Evolutionary conservation across 176 grass and related monocot species (phyloP).

Genomic region (Lolium perenne): DNA sequence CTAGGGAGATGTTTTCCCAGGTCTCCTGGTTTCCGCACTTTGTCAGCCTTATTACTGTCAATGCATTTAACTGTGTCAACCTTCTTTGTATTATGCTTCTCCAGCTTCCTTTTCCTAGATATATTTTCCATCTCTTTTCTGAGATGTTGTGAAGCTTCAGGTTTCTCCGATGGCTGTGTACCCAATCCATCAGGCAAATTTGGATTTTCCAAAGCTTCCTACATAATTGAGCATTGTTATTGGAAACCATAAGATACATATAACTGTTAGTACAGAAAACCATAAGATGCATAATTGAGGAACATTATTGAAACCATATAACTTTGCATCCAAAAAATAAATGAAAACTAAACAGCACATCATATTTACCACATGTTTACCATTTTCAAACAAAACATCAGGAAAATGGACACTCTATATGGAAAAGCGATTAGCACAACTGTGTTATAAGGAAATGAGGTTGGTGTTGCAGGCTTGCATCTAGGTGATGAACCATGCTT

Average conservation of each 20-base stretch:
- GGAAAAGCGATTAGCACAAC: not conserved
- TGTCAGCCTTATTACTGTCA: conserved; percentile 29
- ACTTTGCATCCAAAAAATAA: not conserved
- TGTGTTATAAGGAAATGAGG: conserved; percentile 14
- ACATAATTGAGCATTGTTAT: conserved; percentile 34
- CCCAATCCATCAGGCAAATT: conserved; percentile 28
- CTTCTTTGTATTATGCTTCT: conserved; percentile 38
- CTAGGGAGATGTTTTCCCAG: conserved; percentile 46
- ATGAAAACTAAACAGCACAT: conserved; percentile 8
- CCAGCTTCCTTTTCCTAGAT: conserved; percentile 40
- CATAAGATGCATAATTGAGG: not conserved
- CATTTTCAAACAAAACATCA: not conserved
- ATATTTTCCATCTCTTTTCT: conserved; percentile 19
- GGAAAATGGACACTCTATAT: conserved; percentile 13
- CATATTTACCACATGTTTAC: conserved; percentile 23
- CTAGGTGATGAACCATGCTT: conserved; percentile 2
- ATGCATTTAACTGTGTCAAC: conserved; percentile 27
- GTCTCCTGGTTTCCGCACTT: conserved; percentile 31
- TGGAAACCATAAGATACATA: conserved; percentile 21
- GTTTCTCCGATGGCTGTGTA: conserved; percentile 43
- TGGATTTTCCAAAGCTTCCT: conserved; percentile 35
- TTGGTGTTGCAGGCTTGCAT: not conserved
- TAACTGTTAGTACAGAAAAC: not conserved
- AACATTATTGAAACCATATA: conserved; percentile 31
- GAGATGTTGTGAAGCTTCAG: conserved; percentile 28